Evolutionary conservation across 805 yeast genomes (phyloP).

Genomic region (Metschnikowia hibisci): DNA sequence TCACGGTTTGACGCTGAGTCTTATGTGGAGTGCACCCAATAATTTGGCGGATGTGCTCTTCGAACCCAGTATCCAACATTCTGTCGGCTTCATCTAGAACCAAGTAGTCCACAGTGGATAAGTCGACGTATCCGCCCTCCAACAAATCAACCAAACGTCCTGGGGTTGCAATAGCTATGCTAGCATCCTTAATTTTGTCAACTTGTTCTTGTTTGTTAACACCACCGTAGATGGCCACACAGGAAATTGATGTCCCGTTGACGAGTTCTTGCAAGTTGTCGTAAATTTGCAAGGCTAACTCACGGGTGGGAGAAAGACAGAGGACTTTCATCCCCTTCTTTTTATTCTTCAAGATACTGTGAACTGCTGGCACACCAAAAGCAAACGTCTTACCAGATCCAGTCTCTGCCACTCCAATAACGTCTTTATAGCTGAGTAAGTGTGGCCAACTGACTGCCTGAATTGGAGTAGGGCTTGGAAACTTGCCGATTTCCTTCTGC

Average conservation of each 20-base stretch:
- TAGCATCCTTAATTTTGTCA: conserved; percentile 57
- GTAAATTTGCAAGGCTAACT: conserved; percentile 88
- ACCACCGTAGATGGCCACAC: conserved; percentile 94
- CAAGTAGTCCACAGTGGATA: conserved; percentile 65
- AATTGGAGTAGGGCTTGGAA: conserved; percentile 91
- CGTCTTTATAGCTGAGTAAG: conserved; percentile 72
- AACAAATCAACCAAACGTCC: conserved; percentile 90
- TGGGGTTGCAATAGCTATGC: conserved; percentile 95
- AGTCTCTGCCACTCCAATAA: conserved; percentile 96
- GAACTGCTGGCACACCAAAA: conserved; percentile 94
- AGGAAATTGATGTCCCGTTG: conserved; percentile 54
- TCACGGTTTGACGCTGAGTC: conserved; percentile 74
- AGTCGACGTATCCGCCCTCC: conserved; percentile 78
- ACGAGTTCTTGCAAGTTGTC: conserved; percentile 74
- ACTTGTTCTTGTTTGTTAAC: conserved; percentile 94
- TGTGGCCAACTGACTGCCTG: conserved; percentile 96
- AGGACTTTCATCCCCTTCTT: conserved; percentile 63
- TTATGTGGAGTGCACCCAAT: conserved; percentile 53
- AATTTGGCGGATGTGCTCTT: conserved; percentile 87
- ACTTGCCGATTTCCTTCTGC: conserved; percentile 58
- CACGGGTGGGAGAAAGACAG: conserved; percentile 95
- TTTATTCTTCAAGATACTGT: conserved; percentile 51
- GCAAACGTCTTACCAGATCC: conserved; percentile 98
- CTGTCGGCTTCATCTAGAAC: conserved; percentile 98
- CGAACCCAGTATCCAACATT: conserved; percentile 97